Base-by-base conservation (phyloP, 352 stramenopile genomes). In the Stephanocyclus meneghinianus region DNA sequence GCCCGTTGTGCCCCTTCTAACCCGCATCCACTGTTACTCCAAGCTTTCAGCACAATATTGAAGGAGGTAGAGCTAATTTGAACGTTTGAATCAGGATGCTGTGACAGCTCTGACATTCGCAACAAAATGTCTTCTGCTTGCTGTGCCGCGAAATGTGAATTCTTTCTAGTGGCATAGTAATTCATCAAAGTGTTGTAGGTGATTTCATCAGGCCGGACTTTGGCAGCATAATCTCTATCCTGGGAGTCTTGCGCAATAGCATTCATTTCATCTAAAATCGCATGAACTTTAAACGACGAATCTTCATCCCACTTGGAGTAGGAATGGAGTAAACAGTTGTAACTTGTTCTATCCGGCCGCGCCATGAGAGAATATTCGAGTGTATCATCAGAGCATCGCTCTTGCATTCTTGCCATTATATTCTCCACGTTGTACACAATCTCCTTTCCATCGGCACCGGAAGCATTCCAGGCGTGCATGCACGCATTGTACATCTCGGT, bases 41-140 rank as follows among this genome's bases (percentile, higher is more conserved):
- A 89, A 29, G 83, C 83, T 55, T 85, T 84, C 40, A 89, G 44
- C 15, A 86, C 74, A 47, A 71, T 84, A 72, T 87, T 84, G 56
- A 80, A 80, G 16, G 70, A 80, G 9, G 48, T 79, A 13, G 67
- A 66, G 53, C 61, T 55, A 15, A 84, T 71, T 29, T 59, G 65
- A 35, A 71, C 13, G 9, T 48, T 18, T 55, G 6, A 21, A 37
- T 59, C 1, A 2, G 35, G 7, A 18, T 67, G 44, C 64, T 78
- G 50, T 15, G 69, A 75, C 18, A 64, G 30, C 45, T 65, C 66
- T 1, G 76, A 81, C 76, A 87, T 78, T 71, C 64, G 2, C 0
- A 88, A 60, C 11, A 88, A 37, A 26, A 83, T 55, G 50, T 86
- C 74, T 63, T 88, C 69, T 9, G 70, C 74, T 30, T 59, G n/a